A percentile compares a stretch with the other conserved stretches of the same genome.
These are phyloP conservation scores for Cyclotella atomus DNA, from an alignment of 108 stramenopile species.

Conservation along the genomic window DNA sequence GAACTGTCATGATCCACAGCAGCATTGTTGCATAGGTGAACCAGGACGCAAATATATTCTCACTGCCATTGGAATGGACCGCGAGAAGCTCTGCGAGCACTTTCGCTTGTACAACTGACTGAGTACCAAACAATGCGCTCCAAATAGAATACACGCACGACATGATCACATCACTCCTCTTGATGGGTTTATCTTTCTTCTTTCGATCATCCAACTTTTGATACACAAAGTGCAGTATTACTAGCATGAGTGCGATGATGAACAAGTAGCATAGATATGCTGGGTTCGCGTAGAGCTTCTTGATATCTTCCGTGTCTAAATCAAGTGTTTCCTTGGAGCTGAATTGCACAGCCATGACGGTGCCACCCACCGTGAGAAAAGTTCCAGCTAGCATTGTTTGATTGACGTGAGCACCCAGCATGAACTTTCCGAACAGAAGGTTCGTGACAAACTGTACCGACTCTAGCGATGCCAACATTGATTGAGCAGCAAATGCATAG, in stretches of 20 bases:
- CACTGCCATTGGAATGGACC: slow-evolving; percentile 44
- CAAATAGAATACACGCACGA: slow-evolving; percentile 62
- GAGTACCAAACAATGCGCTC: slow-evolving; percentile 73
- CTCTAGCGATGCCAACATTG: slow-evolving; percentile 71
- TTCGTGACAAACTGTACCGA: slow-evolving; percentile 82
- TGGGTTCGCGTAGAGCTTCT: slow-evolving; percentile 36
- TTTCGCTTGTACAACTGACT: slow-evolving; percentile 72
- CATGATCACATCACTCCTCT: slow-evolving; percentile 46
- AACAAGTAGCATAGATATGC: slow-evolving; percentile 44
- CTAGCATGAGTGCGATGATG: slow-evolving; percentile 28
- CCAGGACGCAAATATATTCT: slow-evolving; percentile 49
- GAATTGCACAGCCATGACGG: slow-evolving; percentile 57
- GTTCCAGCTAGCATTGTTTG: slow-evolving; percentile 65
- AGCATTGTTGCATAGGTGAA: slow-evolving; percentile 71
- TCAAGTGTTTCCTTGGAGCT: slow-evolving; percentile 52
- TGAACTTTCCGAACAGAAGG: slow-evolving; percentile 66
- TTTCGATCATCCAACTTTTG: slow-evolving; percentile 25
- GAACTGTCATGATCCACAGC: slow-evolving; percentile 51
- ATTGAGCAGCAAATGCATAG: slow-evolving; percentile 74
- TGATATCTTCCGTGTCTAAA: slow-evolving; percentile 35
- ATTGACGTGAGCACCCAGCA: slow-evolving; percentile 53
- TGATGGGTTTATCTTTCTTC: slow-evolving; percentile 20
- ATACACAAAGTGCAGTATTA: slow-evolving; percentile 41
- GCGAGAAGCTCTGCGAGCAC: slow-evolving; percentile 62
- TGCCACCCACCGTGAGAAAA: slow-evolving; percentile 59